phyloP scores from a whole-genome alignment of 2,329 filamentous ascomycete genomes.

The Fusarium sp. region DNA sequence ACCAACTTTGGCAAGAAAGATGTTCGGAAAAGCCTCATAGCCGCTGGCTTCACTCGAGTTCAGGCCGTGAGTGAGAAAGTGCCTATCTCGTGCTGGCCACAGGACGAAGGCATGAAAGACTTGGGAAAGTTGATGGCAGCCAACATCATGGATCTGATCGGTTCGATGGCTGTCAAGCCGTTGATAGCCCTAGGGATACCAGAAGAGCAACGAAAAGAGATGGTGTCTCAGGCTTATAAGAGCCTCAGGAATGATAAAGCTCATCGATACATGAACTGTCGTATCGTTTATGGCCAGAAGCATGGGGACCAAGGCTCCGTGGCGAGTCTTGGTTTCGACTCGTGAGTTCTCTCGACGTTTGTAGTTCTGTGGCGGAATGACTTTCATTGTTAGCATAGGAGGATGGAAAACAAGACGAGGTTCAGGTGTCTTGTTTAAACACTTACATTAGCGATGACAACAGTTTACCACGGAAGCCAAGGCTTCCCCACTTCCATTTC shows the following conservation, averaged over 20 bases:
- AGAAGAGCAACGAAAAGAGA: slow-evolving; percentile 46
- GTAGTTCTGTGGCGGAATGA: neutral
- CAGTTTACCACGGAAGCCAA: neutral
- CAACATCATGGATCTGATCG: slow-evolving; percentile 53
- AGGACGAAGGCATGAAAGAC: slow-evolving; percentile 51
- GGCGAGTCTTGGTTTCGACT: neutral
- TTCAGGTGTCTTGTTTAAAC: neutral
- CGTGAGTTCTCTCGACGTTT: neutral
- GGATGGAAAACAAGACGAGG: neutral
- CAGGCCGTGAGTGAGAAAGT: slow-evolving; percentile 54
- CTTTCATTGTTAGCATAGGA: neutral
- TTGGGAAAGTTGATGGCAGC: slow-evolving; percentile 57
- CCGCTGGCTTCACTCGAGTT: slow-evolving; percentile 57
- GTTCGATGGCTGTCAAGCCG: slow-evolving; percentile 54
- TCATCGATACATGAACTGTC: slow-evolving; percentile 56
- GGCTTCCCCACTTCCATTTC: neutral
- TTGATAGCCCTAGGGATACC: slow-evolving; percentile 51
- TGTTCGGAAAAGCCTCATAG: slow-evolving; percentile 49
- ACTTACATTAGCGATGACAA: neutral
- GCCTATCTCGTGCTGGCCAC: slow-evolving; percentile 57
- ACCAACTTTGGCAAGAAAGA: slow-evolving; percentile 48
- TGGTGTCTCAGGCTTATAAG: slow-evolving; percentile 45
- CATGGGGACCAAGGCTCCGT: neutral
- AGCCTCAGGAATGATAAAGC: slow-evolving; percentile 48
- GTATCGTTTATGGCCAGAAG: slow-evolving; percentile 57